Conservation (phyloP, 495 filamentous ascomycete species). For the Venustampulla echinocandica region DNA sequence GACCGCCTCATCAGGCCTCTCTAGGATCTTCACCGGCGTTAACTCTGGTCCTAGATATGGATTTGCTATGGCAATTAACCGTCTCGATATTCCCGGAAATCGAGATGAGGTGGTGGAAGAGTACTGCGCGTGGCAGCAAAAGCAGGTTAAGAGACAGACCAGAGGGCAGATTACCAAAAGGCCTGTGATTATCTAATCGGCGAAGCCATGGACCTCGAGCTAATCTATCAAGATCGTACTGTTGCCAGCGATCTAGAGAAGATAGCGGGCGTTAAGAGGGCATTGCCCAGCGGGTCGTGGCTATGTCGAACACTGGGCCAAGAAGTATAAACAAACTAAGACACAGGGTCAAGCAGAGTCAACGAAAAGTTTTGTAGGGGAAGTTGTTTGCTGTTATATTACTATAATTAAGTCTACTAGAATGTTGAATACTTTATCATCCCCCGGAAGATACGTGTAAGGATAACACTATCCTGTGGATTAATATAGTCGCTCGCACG, state of each 20-base stretch:
- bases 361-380: no score
- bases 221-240: slow-evolving; percentile 22
- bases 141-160: slow-evolving; percentile 13
- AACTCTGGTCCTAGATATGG: not conserved
- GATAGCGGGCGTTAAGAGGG: slow-evolving; percentile 23
- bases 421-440: no score
- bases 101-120: slow-evolving; percentile 22
- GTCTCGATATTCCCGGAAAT: slow-evolving; percentile 17
- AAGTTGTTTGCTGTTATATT: no score
- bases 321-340: not conserved
- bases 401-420: no score
- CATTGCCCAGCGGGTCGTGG: slow-evolving; percentile 23
- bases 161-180: slow-evolving; percentile 21
- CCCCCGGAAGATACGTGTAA: no score
- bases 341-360: not conserved
- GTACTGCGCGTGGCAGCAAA: slow-evolving; percentile 23
- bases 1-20: slow-evolving; percentile 7
- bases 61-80: not conserved
- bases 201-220: slow-evolving; percentile 22
- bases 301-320: slow-evolving; percentile 23
- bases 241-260: slow-evolving; percentile 22
- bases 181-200: slow-evolving; percentile 16
- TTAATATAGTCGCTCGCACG: no score
- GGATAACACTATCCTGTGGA: no score
- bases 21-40: not conserved